Percentiles rank a stretch among this genome's conserved stretches.
phyloP scores from a whole-genome alignment of 306 rosid genomes.

The Cicer yamashitae region DNA sequence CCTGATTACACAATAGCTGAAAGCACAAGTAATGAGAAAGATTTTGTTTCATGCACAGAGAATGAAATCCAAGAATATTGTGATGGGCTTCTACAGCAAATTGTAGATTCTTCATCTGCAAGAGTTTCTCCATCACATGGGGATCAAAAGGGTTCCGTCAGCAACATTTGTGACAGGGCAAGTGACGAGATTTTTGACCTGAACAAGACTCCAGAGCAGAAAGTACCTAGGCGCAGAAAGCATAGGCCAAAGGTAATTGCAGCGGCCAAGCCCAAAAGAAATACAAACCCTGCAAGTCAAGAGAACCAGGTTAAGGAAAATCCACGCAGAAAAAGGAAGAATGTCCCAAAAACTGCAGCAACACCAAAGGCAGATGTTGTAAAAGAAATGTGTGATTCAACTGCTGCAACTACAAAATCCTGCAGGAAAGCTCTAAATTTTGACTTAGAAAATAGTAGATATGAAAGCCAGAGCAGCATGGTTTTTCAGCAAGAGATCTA shows the following conservation, averaged over 20 bases:
- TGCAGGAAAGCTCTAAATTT: slow-evolving; percentile 70
- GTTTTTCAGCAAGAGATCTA: slow-evolving; percentile 53
- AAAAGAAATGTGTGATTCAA: slow-evolving; percentile 41
- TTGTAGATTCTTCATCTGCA: slow-evolving; percentile 71
- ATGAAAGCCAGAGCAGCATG: slow-evolving; percentile 47
- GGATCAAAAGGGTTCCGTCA: slow-evolving; percentile 51
- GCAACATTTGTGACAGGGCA: slow-evolving; percentile 48
- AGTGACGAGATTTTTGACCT: slow-evolving; percentile 61
- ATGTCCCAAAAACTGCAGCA: slow-evolving; percentile 52
- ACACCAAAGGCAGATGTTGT: slow-evolving; percentile 51
- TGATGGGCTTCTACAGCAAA: slow-evolving; percentile 64
- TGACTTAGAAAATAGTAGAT: slow-evolving; percentile 57
- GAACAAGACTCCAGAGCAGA: slow-evolving; percentile 77
- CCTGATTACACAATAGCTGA: slow-evolving; percentile 50
- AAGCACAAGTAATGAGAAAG: slow-evolving; percentile 56
- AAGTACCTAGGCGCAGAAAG: slow-evolving; percentile 69
- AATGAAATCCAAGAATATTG: slow-evolving; percentile 56
- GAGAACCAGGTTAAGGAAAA: slow-evolving; percentile 53
- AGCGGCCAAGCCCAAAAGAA: slow-evolving; percentile 71
- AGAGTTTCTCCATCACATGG: slow-evolving; percentile 47
- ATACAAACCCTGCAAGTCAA: slow-evolving; percentile 53
- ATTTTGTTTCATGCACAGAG: slow-evolving; percentile 44
- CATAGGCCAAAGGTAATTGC: slow-evolving; percentile 91
- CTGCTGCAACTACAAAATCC: slow-evolving; percentile 49
- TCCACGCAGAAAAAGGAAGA: slow-evolving; percentile 67